Evolutionary conservation across 169 alveolate species (phyloP).

Genomic region (Eimeria nieschulzi): DNA sequence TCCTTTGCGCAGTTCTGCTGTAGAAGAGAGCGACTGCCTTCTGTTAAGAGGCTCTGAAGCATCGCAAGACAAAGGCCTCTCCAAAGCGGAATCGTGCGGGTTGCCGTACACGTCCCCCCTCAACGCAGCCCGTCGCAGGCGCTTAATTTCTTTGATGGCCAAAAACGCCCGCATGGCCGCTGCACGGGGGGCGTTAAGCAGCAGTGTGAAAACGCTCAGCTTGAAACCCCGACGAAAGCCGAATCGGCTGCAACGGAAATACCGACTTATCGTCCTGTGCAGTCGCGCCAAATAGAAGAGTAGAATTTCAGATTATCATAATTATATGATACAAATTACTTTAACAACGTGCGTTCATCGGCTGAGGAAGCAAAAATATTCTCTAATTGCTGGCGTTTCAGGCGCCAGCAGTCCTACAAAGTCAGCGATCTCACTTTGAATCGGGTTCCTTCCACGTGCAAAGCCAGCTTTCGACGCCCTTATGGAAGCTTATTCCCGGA

Average conservation of each 20-base stretch:
- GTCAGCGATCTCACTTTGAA: background rate
- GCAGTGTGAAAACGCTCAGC: conserved; percentile 24
- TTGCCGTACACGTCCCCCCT: background rate
- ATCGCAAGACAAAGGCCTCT: background rate
- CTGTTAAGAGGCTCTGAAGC: background rate
- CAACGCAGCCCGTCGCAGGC: conserved; percentile 18
- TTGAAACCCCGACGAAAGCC: conserved; percentile 51
- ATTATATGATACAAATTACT: too few relatives aligned
- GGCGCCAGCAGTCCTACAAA: too few relatives aligned
- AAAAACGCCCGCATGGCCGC: background rate
- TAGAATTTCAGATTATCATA: too few relatives aligned
- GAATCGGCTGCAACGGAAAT: conserved; percentile 53
- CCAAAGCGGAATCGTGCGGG: background rate
- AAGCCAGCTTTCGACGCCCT: conserved; percentile 54
- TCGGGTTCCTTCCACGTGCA: conserved; percentile 38
- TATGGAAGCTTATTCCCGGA: conserved; percentile 48
- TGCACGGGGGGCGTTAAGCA: conserved; percentile 13
- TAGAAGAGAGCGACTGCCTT: background rate
- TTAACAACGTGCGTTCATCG: too few relatives aligned
- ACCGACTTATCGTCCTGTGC: background rate
- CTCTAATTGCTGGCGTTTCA: too few relatives aligned
- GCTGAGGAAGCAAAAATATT: too few relatives aligned
- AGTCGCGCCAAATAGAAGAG: too few relatives aligned
- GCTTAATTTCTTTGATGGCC: conserved; percentile 23
- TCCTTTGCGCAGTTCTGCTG: background rate